Percentiles rank a stretch among this genome's conserved stretches.
phyloP scores from a whole-genome alignment of 768 basidiomycete species.

The Nidularia pulvinata region DNA sequence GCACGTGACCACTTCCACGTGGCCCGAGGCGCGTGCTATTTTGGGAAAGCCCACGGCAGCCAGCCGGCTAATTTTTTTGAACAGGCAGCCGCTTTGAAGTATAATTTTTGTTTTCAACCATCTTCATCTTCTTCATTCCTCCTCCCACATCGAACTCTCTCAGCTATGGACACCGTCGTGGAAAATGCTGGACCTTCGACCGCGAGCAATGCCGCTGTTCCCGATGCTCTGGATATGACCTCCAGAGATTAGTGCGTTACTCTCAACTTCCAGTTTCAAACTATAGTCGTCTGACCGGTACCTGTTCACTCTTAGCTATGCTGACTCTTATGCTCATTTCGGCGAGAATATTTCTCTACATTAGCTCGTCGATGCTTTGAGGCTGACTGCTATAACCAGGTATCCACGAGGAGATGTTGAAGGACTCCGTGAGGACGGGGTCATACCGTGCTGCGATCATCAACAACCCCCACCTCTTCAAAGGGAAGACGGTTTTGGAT shows the following conservation, averaged over 20 bases:
- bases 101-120: neutral
- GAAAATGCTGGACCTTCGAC: slow-evolving; percentile 23
- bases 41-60: neutral
- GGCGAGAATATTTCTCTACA: slow-evolving; percentile 44
- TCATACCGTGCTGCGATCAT: slow-evolving; percentile 95
- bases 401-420: slow-evolving; percentile 99
- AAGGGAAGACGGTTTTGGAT: slow-evolving; percentile 95
- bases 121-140: slow-evolving; percentile 1
- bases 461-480: slow-evolving; percentile 94
- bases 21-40: slow-evolving; percentile 6
- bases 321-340: slow-evolving; percentile 95
- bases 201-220: slow-evolving; percentile 11
- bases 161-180: slow-evolving; percentile 14
- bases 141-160: slow-evolving; percentile 5
- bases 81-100: neutral
- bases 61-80: slow-evolving; percentile 7
- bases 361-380: neutral
- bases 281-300: slow-evolving; percentile 32
- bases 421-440: slow-evolving; percentile 93
- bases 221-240: slow-evolving; percentile 56
- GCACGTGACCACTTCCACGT: neutral
- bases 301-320: slow-evolving; percentile 64
- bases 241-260: slow-evolving; percentile 82
- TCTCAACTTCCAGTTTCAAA: slow-evolving; percentile 20
- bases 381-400: slow-evolving; percentile 40